Percentiles rank a stretch among this genome's conserved stretches.
phyloP scores from a whole-genome alignment of 148 eudicot species.

The Beta vulgaris region DNA sequence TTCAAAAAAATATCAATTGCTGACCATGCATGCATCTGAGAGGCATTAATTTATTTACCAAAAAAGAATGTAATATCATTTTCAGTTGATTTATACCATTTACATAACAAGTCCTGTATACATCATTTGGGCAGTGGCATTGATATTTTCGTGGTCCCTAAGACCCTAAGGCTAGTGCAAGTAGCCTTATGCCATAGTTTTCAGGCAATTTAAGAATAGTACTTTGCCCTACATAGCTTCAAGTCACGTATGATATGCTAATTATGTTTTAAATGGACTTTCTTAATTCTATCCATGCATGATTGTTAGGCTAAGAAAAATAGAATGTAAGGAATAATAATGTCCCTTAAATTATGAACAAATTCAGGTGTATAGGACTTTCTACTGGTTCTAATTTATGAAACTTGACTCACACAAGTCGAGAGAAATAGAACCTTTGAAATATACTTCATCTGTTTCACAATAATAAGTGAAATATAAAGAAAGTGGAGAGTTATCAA shows the following conservation, averaged over 20 bases:
- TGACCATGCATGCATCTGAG: neutral
- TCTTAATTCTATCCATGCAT: neutral
- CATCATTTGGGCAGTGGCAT: neutral
- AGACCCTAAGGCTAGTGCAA: neutral
- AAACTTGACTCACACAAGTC: too few relatives aligned
- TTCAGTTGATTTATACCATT: slow-evolving; percentile 8
- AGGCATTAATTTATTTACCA: neutral
- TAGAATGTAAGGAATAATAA: neutral
- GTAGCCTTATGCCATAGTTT: neutral
- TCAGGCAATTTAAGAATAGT: neutral
- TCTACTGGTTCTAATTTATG: too few relatives aligned
- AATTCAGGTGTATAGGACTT: neutral
- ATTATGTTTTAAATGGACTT: neutral
- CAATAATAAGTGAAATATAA: too few relatives aligned
- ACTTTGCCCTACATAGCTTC: neutral
- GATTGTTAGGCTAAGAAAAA: neutral
- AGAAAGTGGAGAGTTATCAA: too few relatives aligned
- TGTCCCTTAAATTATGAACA: neutral
- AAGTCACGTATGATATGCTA: neutral
- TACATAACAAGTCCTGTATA: neutral
- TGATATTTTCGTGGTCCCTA: slow-evolving; percentile 4
- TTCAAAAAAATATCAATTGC: neutral
- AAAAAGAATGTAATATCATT: slow-evolving; percentile 12
- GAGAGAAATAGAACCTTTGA: too few relatives aligned
- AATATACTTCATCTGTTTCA: too few relatives aligned